A percentile compares a stretch with the other conserved stretches of the same genome.
Evolutionary conservation across 192 early-diverging fungal species (phyloP).

Genomic region (Fimicolochytrium jonesii): DNA sequence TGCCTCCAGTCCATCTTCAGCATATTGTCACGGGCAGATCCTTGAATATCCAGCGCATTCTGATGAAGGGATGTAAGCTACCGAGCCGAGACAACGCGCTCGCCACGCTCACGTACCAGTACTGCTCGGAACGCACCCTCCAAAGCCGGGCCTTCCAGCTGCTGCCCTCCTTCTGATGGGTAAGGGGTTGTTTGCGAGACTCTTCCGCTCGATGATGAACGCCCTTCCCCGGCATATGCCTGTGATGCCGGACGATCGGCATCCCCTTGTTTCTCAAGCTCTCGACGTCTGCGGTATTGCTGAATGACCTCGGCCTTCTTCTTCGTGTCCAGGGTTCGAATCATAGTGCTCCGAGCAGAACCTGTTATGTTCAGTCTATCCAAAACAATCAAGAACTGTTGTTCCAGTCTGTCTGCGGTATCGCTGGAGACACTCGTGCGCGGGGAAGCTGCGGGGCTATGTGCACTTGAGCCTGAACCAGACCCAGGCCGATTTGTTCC

Average conservation of each 20-base stretch:
- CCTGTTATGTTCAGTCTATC: slow-evolving; percentile 14
- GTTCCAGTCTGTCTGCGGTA: slow-evolving; percentile 9
- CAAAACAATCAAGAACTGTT: slow-evolving; percentile 3
- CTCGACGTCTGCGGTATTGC: slow-evolving; percentile 8
- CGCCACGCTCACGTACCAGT: neutral
- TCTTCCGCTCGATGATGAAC: too few relatives aligned
- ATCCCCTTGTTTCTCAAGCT: slow-evolving; percentile 4
- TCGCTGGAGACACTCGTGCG: neutral
- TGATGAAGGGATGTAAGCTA: neutral
- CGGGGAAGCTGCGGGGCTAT: neutral
- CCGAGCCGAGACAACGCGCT: neutral
- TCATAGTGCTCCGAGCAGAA: slow-evolving; percentile 14
- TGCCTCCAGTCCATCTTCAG: neutral
- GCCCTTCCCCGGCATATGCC: too few relatives aligned
- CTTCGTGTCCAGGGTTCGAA: slow-evolving; percentile 12
- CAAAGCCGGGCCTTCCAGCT: neutral
- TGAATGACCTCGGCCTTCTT: slow-evolving; percentile 14
- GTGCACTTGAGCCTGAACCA: neutral
- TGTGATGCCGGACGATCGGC: too few relatives aligned
- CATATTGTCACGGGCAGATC: slow-evolving; percentile 25
- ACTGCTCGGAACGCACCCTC: slow-evolving; percentile 13
- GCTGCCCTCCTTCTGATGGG: too few relatives aligned
- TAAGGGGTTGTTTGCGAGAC: too few relatives aligned
- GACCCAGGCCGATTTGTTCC: neutral
- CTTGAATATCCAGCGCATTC: slow-evolving; percentile 22